These are phyloP conservation scores for Colletotrichum noveboracense DNA, from an alignment of 2,329 filamentous ascomycete species.

Conservation along the genomic window DNA sequence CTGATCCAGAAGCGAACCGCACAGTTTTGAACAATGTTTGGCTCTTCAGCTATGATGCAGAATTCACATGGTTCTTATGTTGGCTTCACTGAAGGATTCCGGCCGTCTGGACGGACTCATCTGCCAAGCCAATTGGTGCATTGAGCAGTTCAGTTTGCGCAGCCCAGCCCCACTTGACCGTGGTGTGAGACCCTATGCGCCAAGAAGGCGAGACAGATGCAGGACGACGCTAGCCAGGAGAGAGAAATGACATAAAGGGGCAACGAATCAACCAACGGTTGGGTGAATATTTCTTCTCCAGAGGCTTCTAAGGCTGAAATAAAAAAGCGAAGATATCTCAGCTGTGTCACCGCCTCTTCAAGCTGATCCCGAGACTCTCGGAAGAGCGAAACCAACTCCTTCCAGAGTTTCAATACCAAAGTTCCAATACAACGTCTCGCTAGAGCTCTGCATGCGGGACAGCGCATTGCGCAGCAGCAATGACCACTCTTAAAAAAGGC, in stretches of 20 bases:
- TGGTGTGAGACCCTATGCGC: neutral
- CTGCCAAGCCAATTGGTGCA: neutral
- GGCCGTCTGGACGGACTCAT: neutral
- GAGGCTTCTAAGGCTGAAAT: neutral
- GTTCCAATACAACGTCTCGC: neutral
- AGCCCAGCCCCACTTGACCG: neutral
- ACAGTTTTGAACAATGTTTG: neutral
- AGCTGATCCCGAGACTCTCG: neutral
- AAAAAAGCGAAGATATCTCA: neutral
- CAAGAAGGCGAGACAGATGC: neutral
- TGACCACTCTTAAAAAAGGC: neutral
- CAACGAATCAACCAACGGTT: neutral
- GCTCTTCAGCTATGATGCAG: neutral
- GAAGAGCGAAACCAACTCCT: neutral
- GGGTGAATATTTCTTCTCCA: neutral
- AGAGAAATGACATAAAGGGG: neutral
- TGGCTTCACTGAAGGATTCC: neutral
- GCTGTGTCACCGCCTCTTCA: neutral
- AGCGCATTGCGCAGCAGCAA: neutral
- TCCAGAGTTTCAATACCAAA: neutral
- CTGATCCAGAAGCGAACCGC: neutral
- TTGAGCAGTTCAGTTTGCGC: neutral
- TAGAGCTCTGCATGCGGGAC: neutral
- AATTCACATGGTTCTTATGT: neutral
- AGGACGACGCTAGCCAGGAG: neutral